Base-by-base conservation (phyloP, 1,284 basidiomycete species). In the Earliella scabrosa region DNA sequence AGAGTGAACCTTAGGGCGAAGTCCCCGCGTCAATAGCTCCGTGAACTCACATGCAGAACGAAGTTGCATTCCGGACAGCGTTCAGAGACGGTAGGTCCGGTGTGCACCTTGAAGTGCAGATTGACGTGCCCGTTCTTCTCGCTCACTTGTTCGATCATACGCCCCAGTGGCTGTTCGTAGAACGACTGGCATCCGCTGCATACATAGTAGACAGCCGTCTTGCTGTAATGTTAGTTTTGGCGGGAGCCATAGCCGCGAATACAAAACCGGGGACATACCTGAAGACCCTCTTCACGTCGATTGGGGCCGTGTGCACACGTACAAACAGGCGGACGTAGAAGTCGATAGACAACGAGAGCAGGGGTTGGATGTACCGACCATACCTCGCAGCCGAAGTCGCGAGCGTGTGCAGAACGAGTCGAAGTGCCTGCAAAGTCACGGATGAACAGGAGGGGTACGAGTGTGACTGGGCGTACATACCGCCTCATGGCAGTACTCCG, bases 271-370 rank as follows among this genome's bases (percentile, higher is more conserved):
- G 20, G 8, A 72, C 85, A 61, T 66, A 93, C 94, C 85, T 86
- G 23, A 90, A 80, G 2, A 85, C 75, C 59, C 86, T 88, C 74
- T 99, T 99, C 32, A 97, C 95, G 70, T 95, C 88, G n/a, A 88
- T 76, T 0, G 95, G 88, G 1, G 87, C 81, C 0, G 87, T 83
- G 60, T 86, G 78, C 4, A 99, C 79, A 14, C 89, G 85, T 10
- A 98, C 86, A 68, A 98, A 99, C 14, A 98, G 72, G 7, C 97
- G 90, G 24, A 98, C 88, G 72, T 99, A 99, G 71, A 99, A 99
- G 70, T 99, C 97, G 70, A 99, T 98, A 11, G 94, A 97, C 34
- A 99, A 80, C 0, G 91, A 95, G 7, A 98, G 73, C n/a, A 98
- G 75, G 1, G 97, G 97, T 62, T 92, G 86, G 61, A 99, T 94